A percentile compares a stretch with the other conserved stretches of the same genome.
Conservation (phyloP, 1,284 basidiomycete species). For the Mycena sp. region DNA sequence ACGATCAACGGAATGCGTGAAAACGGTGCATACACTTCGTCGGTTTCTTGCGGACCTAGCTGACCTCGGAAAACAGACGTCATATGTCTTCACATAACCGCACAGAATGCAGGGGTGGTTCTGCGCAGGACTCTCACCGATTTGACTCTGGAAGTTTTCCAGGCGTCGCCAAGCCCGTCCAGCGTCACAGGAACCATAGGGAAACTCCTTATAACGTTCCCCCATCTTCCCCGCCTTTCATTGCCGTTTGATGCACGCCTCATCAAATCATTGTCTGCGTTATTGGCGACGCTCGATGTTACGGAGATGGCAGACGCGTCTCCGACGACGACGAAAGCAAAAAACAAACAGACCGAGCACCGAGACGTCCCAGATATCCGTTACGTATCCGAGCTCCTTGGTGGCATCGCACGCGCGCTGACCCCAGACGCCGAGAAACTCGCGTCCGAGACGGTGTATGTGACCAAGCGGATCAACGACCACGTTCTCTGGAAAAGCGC, state of each 20-base stretch:
- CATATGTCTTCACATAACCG: constrained; percentile 46
- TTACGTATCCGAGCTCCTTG: constrained; percentile 53
- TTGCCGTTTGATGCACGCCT: constrained; percentile 35
- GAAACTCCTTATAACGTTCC: constrained; percentile 48
- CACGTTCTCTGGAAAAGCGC: constrained; percentile 45
- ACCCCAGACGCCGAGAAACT: constrained; percentile 9
- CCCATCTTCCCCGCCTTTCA: constrained; percentile 41
- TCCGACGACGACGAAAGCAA: constrained; percentile 31
- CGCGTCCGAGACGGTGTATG: constrained; percentile 16
- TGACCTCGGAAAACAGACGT: constrained; percentile 36
- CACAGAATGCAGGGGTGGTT: constrained; percentile 56
- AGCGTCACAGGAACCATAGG: constrained; percentile 47
- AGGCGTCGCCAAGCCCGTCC: constrained; percentile 46
- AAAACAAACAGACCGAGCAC: constrained; percentile 33
- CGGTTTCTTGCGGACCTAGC: not conserved
- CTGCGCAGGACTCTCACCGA: constrained; percentile 36
- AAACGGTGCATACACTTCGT: constrained; percentile 30
- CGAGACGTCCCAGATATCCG: constrained; percentile 47
- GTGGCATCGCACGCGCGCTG: constrained; percentile 48
- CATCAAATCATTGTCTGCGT: constrained; percentile 25
- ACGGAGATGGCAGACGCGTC: not conserved
- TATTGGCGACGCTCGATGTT: constrained; percentile 26
- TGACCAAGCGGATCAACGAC: constrained; percentile 53
- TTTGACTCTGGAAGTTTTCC: constrained; percentile 52
- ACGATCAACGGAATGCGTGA: constrained; percentile 25